Percentiles rank a stretch among this genome's conserved stretches.
Evolutionary conservation across 192 early-diverging fungal species (phyloP).

Genomic region (Coemansia sp.): DNA sequence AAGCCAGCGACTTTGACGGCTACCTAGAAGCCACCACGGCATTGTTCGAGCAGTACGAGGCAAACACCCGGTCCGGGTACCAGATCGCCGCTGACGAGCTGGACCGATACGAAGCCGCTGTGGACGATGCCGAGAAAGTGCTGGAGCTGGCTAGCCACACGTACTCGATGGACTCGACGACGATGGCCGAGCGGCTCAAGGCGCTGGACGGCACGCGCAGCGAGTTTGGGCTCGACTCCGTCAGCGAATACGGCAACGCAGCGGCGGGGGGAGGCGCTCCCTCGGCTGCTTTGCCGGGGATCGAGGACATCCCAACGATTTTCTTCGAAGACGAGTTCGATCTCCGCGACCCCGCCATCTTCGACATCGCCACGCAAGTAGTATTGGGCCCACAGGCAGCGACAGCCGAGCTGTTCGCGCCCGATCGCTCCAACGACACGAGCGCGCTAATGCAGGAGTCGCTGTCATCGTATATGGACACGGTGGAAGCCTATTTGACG

Average conservation of each 20-base stretch:
- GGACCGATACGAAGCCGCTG: conserved; percentile 55
- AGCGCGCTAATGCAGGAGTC: conserved; percentile 85
- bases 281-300: conserved; percentile 54
- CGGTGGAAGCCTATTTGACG: conserved; percentile 90
- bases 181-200: conserved; percentile 54
- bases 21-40: conserved; percentile 74
- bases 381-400: conserved; percentile 65
- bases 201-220: conserved; percentile 48
- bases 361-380: conserved; percentile 71
- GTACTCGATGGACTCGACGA: conserved; percentile 54
- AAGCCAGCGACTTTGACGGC: conserved; percentile 78
- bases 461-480: conserved; percentile 87
- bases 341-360: conserved; percentile 87
- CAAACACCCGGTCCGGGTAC: conserved; percentile 58
- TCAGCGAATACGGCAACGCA: conserved; percentile 34
- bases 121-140: conserved; percentile 48
- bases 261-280: conserved; percentile 13
- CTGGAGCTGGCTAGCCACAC: conserved; percentile 37
- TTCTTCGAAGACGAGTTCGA: conserved; percentile 87
- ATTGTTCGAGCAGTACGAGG: conserved; percentile 79
- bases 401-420: conserved; percentile 44
- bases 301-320: conserved; percentile 83
- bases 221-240: conserved; percentile 57
- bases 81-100: conserved; percentile 52
- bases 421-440: conserved; percentile 54